Evolutionary conservation across 768 basidiomycete genomes (phyloP).

Genomic region (Tricholoma furcatifolium): DNA sequence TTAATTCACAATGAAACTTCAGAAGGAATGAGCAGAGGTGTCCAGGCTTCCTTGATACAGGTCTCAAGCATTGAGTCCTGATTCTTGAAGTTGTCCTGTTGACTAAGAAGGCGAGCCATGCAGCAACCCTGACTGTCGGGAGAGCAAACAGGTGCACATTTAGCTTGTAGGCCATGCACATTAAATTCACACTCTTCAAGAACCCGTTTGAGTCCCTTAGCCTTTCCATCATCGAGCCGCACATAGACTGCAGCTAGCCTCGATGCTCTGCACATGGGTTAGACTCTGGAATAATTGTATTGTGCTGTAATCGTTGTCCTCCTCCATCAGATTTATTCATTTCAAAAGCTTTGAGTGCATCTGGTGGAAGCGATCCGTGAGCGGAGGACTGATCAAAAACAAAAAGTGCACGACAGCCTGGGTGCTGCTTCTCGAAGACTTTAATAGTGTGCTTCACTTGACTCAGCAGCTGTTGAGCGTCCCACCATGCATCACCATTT

Average conservation of each 20-base stretch:
- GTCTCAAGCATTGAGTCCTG: conserved; percentile 32
- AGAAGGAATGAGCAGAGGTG: conserved; percentile 23
- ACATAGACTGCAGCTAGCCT: conserved; percentile 37
- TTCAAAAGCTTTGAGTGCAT: conserved; percentile 32
- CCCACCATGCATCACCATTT: conserved; percentile 33
- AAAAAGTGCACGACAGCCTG: conserved; percentile 24
- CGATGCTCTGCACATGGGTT: conserved; percentile 22
- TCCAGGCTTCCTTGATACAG: conserved; percentile 27
- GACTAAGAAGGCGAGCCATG: conserved; percentile 32
- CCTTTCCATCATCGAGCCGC: conserved; percentile 23
- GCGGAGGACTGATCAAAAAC: conserved; percentile 35
- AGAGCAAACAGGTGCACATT: conserved; percentile 37
- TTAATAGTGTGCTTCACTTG: conserved; percentile 28
- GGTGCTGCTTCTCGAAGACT: conserved; percentile 29
- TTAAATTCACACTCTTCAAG: conserved; percentile 41
- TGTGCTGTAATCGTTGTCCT: conserved; percentile 23
- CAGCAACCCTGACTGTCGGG: conserved; percentile 32
- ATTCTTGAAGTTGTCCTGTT: conserved; percentile 38
- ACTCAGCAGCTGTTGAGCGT: conserved; percentile 25
- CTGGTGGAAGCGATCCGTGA: conserved; percentile 26
- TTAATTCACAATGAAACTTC: conserved; percentile 17
- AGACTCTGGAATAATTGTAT: conserved; percentile 26
- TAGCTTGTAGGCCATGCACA: conserved; percentile 27
- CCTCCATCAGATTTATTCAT: conserved; percentile 31
- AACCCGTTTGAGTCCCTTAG: conserved; percentile 33